Evolutionary conservation across 306 rosid species (phyloP), one percentile per base, ranked within the genome.

Genomic region (Acacia acuminata): DNA sequence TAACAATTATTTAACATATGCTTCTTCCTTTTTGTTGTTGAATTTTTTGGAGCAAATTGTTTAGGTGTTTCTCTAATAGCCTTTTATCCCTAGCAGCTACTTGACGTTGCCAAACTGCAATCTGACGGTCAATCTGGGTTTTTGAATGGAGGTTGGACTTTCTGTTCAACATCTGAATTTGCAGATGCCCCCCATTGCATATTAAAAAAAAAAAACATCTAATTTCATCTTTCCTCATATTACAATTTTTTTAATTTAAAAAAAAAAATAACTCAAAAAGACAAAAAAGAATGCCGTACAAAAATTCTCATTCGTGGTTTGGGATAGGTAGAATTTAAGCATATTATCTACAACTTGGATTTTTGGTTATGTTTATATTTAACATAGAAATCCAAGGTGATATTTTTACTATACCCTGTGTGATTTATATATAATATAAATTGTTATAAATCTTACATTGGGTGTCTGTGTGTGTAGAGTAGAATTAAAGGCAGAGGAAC

Each of bases 51-150:
- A 25, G 34, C 81, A 36, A 75, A n/a, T 27, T 76, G 2, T 71
- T 32, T 36, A 61, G 70, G 74, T 77, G 64, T 32, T 64, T 69
- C 51, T 72, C 80, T 65, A 55, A 65, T 43, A 55, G 82, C 78
- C 87, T 82, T 10, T 14, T 51, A 77, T 72, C 61, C 43, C 3
- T n/a, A 51, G 58, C 19, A 51, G 53, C 51, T 9, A 36, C 47
- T 42, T 65, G 25, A 77, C 58, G 22, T 68, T 27, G 60, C 22
- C n/a, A 64, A 68, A 63, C 1, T 55, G 5, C 6, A 32, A 73
- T 44, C 88, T 34, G 69, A 77, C 83, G 30, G 80, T 81, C 85
- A 81, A 72, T 30, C 7, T 32, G 42, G 71, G 77, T 58, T 60
- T 38, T 19, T 44, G 27, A 34, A 63, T 58, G 55, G 43, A 61